These are phyloP conservation scores for Barnettozyma botsteinii DNA, from an alignment of 805 yeast species.

Conservation along the genomic window DNA sequence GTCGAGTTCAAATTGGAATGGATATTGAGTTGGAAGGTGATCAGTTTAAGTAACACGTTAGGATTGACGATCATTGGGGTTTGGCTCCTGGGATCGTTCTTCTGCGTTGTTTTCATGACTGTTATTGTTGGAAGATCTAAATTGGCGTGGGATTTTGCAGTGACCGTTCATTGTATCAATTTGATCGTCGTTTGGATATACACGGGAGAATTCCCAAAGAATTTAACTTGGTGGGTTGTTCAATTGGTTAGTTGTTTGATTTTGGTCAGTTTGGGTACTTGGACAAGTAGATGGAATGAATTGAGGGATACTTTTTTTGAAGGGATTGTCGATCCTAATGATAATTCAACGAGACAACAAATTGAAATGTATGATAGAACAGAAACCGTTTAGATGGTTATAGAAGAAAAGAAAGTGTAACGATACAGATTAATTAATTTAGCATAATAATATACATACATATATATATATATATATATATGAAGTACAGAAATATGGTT, in stretches of 20 bases:
- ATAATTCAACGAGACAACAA: constrained; percentile 6
- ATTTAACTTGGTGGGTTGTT: constrained; percentile 78
- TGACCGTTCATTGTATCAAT: constrained; percentile 85
- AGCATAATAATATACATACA: not conserved
- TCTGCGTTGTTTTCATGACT: constrained; percentile 81
- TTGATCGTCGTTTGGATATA: constrained; percentile 62
- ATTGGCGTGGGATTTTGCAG: constrained; percentile 92
- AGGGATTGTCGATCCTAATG: constrained; percentile 60
- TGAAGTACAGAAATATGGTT: no score
- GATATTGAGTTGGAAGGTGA: constrained; percentile 76
- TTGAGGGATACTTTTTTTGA: constrained; percentile 85
- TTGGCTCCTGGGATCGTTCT: constrained; percentile 80
- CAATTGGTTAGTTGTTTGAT: constrained; percentile 64
- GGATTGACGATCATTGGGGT: constrained; percentile 69
- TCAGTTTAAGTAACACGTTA: constrained; percentile 68
- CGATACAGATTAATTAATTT: not conserved
- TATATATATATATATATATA: not conserved
- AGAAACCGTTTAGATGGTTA: not conserved
- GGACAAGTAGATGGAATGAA: constrained; percentile 90
- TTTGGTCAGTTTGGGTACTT: constrained; percentile 78
- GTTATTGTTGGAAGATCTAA: constrained; percentile 88
- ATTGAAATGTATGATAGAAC: constrained; percentile 23
- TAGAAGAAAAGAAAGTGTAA: no score
- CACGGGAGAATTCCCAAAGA: constrained; percentile 61
- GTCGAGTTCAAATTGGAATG: constrained; percentile 59